Percentiles rank a stretch among this genome's conserved stretches.
phyloP scores from a whole-genome alignment of 441 rosid species.

The Mallotus japonicus region DNA sequence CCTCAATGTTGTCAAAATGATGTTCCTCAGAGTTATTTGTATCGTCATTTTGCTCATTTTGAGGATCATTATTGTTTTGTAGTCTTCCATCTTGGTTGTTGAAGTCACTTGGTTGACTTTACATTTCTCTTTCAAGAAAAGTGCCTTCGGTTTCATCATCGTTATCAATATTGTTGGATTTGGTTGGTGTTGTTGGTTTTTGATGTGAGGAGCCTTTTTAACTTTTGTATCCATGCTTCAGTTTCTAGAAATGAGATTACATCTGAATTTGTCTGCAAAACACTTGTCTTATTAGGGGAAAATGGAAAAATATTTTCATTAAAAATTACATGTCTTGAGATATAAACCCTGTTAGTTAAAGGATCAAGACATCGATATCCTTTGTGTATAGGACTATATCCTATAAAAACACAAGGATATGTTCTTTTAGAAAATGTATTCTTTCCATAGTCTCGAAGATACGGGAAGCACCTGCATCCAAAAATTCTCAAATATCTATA shows the following conservation, averaged over 20 bases:
- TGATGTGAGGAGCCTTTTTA: background rate
- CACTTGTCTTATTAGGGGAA: background rate
- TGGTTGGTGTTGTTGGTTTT: no score
- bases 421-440: background rate
- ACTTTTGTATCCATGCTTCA: background rate
- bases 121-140: no score
- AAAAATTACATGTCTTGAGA: background rate
- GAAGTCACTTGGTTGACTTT: no score
- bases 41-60: background rate
- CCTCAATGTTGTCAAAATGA: background rate
- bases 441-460: background rate
- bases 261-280: background rate
- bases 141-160: background rate
- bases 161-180: no score
- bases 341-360: background rate
- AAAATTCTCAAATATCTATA: background rate
- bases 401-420: background rate
- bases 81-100: background rate
- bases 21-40: background rate
- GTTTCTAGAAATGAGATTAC: background rate
- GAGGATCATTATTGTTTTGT: background rate
- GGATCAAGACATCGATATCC: background rate
- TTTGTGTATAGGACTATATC: background rate
- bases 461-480: background rate
- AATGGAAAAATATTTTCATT: background rate